phyloP scores from a whole-genome alignment of 2,329 filamentous ascomycete species.

The Fulvia fulva region DNA sequence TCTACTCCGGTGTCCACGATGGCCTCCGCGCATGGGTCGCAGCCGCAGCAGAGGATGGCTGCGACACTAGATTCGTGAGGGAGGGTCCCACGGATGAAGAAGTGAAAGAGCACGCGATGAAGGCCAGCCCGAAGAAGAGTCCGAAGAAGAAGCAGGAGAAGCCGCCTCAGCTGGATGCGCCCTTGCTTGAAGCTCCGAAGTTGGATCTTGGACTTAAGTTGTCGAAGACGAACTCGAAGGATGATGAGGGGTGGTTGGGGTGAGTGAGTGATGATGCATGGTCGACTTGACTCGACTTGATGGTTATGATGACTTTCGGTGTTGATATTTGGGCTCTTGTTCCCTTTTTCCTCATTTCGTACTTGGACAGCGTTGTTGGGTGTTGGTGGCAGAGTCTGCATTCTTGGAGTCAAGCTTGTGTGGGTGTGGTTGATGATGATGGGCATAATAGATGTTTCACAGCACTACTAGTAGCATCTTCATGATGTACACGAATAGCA shows the following conservation, averaged over 20 bases:
- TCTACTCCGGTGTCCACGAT: constrained; percentile 88
- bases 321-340: not conserved
- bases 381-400: not conserved
- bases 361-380: not conserved
- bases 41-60: constrained; percentile 80
- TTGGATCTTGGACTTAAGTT: constrained; percentile 26
- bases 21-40: constrained; percentile 85
- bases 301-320: not conserved
- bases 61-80: constrained; percentile 77
- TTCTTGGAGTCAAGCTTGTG: too few relatives aligned
- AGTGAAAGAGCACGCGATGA: constrained; percentile 38
- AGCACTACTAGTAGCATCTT: not conserved
- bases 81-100: constrained; percentile 58
- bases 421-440: not conserved
- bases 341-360: not conserved
- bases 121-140: constrained; percentile 39
- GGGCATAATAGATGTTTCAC: not conserved
- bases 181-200: constrained; percentile 19
- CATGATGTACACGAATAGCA: not conserved
- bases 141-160: constrained; percentile 30
- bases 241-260: constrained; percentile 32
- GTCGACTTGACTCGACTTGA: not conserved
- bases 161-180: constrained; percentile 23
- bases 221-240: constrained; percentile 10
- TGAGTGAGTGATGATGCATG: constrained; percentile 15